Evolutionary conservation across 2,329 filamentous ascomycete species (phyloP), one percentile per base, ranked within the genome.

Genomic region (Harringtonia lauricola): DNA sequence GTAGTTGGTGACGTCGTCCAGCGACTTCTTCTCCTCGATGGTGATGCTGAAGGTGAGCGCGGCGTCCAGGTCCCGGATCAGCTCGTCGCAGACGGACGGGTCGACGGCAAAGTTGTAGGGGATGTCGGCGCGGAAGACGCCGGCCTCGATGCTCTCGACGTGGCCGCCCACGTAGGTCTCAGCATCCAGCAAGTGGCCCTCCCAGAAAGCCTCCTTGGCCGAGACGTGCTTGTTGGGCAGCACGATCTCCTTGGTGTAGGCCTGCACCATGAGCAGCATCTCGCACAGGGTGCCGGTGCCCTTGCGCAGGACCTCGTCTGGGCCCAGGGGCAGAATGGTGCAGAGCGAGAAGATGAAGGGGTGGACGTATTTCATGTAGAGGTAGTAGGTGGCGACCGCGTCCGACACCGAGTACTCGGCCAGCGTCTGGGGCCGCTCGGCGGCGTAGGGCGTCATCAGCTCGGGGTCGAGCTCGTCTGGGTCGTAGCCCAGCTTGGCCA

Each of bases 281-380:
- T 98, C 92, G 61, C 92, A 98, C n/a, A 98, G 75, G 1, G 92
- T 98, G 62, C 92, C 92, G 0, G 92, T 98, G 59, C 92, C 92
- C 62, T 98, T 98, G 52, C 92, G 79, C 54, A 96, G 63, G 2
- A 89, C 86, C 58, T 96, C 92, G 56, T 98, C 90, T 29, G 89
- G 87, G 36, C 86, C 87, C 1, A 98, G 72, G 0, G 92, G 92
- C 59, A 98, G 72, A 65, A 98, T 95, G 1, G 89, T 98, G 64
- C 92, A 98, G 1, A 98, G 70, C 1, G 94, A 96, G 72, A 98
- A 98, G 60, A 98, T 92, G 68, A 98, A 98, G 4, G 92, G 92
- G 61, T 98, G 92, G n/a, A 98, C 86, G 62, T 98, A 98, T 81
- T 98, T 98, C 94, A 98, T 98, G 72, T 98, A 98, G 49, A 98